A percentile compares a stretch with the other conserved stretches of the same genome.
These are phyloP conservation scores for Fusarium secorum DNA, from an alignment of 2,329 filamentous ascomycete genomes.

Conservation along the genomic window DNA sequence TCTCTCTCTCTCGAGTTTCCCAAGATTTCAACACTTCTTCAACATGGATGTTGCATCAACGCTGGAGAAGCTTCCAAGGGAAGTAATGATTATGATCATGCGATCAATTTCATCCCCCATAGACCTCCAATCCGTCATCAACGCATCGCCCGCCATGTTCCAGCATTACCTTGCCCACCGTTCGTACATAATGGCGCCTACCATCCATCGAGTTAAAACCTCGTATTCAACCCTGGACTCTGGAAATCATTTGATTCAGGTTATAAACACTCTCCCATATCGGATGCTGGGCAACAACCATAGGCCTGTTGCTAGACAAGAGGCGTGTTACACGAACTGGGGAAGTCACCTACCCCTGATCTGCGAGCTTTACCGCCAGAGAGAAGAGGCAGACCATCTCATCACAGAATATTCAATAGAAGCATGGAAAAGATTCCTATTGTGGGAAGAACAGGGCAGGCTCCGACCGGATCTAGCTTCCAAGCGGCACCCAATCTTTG, in stretches of 20 bases:
- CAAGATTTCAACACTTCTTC: no score
- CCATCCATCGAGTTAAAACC: rapidly evolving
- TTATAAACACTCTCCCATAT: neutral
- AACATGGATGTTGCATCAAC: neutral
- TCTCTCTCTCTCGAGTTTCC: neutral
- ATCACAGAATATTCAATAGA: neutral
- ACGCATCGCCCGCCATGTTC: neutral
- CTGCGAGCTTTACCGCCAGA: neutral
- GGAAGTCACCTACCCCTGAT: neutral
- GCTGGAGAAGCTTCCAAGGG: neutral
- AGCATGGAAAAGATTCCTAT: neutral
- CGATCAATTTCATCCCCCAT: neutral
- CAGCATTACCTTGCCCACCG: neutral
- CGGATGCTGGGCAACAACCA: neutral
- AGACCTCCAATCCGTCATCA: neutral
- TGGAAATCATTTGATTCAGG: rapidly evolving
- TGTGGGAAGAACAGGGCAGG: neutral
- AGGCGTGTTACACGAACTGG: neutral
- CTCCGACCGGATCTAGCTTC: neutral
- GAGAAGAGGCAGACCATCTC: neutral
- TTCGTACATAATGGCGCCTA: neutral
- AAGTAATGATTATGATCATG: neutral
- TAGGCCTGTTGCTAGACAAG: rapidly evolving
- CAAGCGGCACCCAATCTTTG: neutral
- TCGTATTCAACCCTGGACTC: rapidly evolving